Evolutionary conservation across 1,284 basidiomycete genomes (phyloP).

Genomic region (Fomitopsis palustris): DNA sequence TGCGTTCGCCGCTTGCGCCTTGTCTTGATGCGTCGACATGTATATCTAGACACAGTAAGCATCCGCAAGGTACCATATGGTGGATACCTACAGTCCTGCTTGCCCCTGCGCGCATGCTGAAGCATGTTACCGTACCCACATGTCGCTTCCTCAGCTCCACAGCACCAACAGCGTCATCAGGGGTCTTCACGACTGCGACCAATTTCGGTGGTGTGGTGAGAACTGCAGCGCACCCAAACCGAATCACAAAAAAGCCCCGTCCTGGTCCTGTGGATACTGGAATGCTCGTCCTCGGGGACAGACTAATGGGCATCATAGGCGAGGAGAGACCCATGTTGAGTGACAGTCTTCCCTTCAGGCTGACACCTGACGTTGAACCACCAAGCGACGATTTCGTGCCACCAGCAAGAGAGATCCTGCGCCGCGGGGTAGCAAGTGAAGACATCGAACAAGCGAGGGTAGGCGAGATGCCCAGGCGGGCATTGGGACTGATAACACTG

Average conservation of each 20-base stretch:
- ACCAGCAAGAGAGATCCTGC: conserved; percentile 38
- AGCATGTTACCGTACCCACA: conserved; percentile 82
- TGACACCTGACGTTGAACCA: neutral
- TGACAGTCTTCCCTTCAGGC: conserved; percentile 25
- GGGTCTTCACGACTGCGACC: conserved; percentile 78
- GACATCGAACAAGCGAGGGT: conserved; percentile 47
- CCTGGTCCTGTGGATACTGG: conserved; percentile 30
- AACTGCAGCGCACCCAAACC: conserved; percentile 65
- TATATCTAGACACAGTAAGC: conserved; percentile 51
- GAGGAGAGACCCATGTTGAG: conserved; percentile 16
- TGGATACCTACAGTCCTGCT: conserved; percentile 60
- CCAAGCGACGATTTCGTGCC: conserved; percentile 11
- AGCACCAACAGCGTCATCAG: conserved; percentile 78
- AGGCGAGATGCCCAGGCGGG: conserved; percentile 32
- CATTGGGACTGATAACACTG: conserved; percentile 20
- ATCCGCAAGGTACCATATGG: too few species aligned
- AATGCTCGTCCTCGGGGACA: conserved; percentile 39
- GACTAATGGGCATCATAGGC: conserved; percentile 41
- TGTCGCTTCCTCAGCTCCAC: conserved; percentile 78
- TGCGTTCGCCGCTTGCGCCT: conserved; percentile 28
- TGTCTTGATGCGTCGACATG: conserved; percentile 73
- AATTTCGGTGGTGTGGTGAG: conserved; percentile 76
- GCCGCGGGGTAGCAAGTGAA: conserved; percentile 41
- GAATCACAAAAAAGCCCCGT: conserved; percentile 41
- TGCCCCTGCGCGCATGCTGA: conserved; percentile 77